A percentile compares a stretch with the other conserved stretches of the same genome.
Evolutionary conservation across 208 protist genomes (phyloP).

Genomic region (Angomonas desouzai): DNA sequence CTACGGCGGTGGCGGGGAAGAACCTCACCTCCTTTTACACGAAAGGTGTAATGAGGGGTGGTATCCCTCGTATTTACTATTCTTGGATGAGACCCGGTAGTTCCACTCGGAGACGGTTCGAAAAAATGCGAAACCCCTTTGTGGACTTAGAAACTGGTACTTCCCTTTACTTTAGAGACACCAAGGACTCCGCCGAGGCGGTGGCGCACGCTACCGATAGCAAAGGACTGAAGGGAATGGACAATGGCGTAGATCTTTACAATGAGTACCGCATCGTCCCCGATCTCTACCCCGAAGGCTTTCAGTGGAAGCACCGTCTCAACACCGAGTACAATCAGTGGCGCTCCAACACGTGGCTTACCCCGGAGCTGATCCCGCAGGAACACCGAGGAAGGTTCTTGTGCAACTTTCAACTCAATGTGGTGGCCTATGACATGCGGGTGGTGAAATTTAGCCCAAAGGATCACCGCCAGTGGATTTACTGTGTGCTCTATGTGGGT

Average conservation of each 20-base stretch:
- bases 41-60: slow-evolving; percentile 89
- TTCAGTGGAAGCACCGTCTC: slow-evolving; percentile 92
- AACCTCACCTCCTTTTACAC: slow-evolving; percentile 86
- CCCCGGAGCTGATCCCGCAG: slow-evolving; percentile 87
- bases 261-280: slow-evolving; percentile 93
- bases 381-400: slow-evolving; percentile 91
- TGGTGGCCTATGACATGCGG: slow-evolving; percentile 90
- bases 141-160: slow-evolving; percentile 89
- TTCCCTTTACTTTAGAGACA: slow-evolving; percentile 91
- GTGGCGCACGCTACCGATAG: slow-evolving; percentile 80
- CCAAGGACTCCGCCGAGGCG: slow-evolving; percentile 81
- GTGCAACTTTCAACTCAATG: slow-evolving; percentile 93
- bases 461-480: slow-evolving; percentile 92
- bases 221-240: slow-evolving; percentile 91
- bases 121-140: slow-evolving; percentile 94
- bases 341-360: slow-evolving; percentile 92
- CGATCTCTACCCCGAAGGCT: slow-evolving; percentile 90
- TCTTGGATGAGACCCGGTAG: slow-evolving; percentile 90
- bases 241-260: slow-evolving; percentile 89
- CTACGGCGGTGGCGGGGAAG: slow-evolving; percentile 34
- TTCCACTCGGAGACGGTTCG: slow-evolving; percentile 86
- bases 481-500: slow-evolving; percentile 89
- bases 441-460: slow-evolving; percentile 92
- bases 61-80: slow-evolving; percentile 92
- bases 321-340: slow-evolving; percentile 94